A percentile compares a stretch with the other conserved stretches of the same genome.
Evolutionary conservation across 2,329 filamentous ascomycete genomes (phyloP).

Genomic region (Monilinia vaccinii-corymbosi): DNA sequence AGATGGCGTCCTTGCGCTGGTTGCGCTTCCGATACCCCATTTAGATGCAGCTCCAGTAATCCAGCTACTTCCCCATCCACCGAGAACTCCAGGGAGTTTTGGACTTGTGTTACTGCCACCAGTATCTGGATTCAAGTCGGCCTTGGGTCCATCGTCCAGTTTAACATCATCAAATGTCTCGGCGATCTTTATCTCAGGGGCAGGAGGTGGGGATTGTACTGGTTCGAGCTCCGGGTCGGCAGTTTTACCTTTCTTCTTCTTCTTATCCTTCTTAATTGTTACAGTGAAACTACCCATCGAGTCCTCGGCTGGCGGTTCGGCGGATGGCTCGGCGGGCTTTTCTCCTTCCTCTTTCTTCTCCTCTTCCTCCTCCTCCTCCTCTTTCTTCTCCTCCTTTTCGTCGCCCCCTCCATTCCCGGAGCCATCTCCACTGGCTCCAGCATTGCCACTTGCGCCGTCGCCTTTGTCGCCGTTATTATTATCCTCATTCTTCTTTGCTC

Average conservation of each 20-base stretch:
- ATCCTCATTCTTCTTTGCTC: slow-evolving; percentile 35
- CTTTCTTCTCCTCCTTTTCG: slow-evolving; percentile 30
- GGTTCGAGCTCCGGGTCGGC: slow-evolving; percentile 27
- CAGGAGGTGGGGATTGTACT: slow-evolving; percentile 20
- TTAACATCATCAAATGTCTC: slow-evolving; percentile 62
- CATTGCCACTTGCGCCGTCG: slow-evolving; percentile 31
- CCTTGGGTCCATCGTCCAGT: slow-evolving; percentile 51
- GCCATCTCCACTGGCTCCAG: slow-evolving; percentile 27
- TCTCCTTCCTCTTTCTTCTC: slow-evolving; percentile 30
- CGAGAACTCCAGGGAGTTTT: slow-evolving; percentile 38
- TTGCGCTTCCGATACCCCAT: slow-evolving; percentile 28
- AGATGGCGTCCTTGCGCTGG: slow-evolving; percentile 13
- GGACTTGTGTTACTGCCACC: slow-evolving; percentile 29
- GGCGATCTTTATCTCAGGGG: slow-evolving; percentile 30
- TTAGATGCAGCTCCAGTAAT: slow-evolving; percentile 36
- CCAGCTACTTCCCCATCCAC: slow-evolving; percentile 54
- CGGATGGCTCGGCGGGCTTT: slow-evolving; percentile 17
- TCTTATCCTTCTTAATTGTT: slow-evolving; percentile 33
- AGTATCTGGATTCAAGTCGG: slow-evolving; percentile 47
- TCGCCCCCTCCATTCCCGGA: slow-evolving; percentile 29
- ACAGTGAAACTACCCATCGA: background rate
- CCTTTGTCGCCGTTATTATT: slow-evolving; percentile 29
- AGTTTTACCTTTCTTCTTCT: slow-evolving; percentile 38
- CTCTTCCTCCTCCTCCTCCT: slow-evolving; percentile 31
- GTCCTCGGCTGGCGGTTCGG: background rate